These are phyloP conservation scores for Grigorovia jiainica DNA, from an alignment of 805 yeast species.

Conservation along the genomic window DNA sequence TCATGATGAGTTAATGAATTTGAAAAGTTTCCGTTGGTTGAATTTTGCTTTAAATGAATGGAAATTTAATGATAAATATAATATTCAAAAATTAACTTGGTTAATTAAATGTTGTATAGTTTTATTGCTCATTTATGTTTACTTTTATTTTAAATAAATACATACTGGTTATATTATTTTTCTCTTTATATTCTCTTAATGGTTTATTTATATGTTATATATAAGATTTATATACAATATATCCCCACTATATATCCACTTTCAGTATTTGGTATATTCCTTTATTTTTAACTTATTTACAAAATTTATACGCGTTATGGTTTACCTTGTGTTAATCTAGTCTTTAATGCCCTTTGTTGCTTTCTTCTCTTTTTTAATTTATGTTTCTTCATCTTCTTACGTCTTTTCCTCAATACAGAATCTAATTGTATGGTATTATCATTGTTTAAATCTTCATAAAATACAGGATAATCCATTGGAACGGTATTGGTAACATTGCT, in stretches of 20 bases:
- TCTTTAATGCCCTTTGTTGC: conserved; percentile 75
- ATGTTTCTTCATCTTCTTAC: conserved; percentile 95
- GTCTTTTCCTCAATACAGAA: conserved; percentile 74
- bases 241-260: too few species aligned
- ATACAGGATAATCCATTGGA: too few species aligned
- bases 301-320: not conserved
- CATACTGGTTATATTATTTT: not conserved
- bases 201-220: too few species aligned
- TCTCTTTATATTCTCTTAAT: too few species aligned
- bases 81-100: not conserved
- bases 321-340: conserved; percentile 44
- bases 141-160: not conserved
- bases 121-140: not conserved
- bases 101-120: not conserved
- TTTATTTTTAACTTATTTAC: too few species aligned
- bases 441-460: too few species aligned
- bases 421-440: conserved; percentile 40
- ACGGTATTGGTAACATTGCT: too few species aligned
- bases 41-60: conserved; percentile 28
- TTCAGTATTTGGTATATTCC: too few species aligned
- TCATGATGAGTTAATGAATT: conserved; percentile 43
- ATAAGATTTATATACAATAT: too few species aligned
- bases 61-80: conserved; percentile 17
- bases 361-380: conserved; percentile 95
- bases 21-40: conserved; percentile 43